These are phyloP conservation scores for Casuarina cunninghamiana DNA, from an alignment of 306 rosid genomes.

Conservation along the genomic window DNA sequence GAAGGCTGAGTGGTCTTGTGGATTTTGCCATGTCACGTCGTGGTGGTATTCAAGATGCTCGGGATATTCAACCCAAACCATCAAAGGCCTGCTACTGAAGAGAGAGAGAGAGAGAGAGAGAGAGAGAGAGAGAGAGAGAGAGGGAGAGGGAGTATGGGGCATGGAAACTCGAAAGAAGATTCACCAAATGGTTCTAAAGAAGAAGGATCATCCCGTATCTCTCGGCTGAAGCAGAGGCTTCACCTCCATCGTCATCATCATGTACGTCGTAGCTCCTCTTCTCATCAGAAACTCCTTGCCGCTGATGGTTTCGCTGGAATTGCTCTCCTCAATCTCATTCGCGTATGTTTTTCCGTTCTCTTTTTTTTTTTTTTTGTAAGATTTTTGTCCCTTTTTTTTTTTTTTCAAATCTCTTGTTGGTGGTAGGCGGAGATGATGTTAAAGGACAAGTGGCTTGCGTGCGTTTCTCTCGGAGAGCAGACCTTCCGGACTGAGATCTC, in stretches of 20 bases:
- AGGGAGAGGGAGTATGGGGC: constrained; percentile 49
- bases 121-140: neutral
- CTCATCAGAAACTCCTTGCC: constrained; percentile 40
- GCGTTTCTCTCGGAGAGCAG: constrained; percentile 88
- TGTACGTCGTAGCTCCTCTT: constrained; percentile 22
- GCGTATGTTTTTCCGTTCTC: constrained; percentile 26
- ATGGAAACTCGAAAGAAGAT: constrained; percentile 45
- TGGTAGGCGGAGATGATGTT: constrained; percentile 88
- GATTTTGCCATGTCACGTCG: no score
- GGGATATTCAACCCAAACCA: no score
- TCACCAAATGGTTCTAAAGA: constrained; percentile 19
- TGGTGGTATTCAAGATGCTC: no score
- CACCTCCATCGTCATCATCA: constrained; percentile 33
- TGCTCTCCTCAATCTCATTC: constrained; percentile 65
- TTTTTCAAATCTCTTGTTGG: neutral
- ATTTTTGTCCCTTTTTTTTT: neutral
- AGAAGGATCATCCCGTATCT: constrained; percentile 36
- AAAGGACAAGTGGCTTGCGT: constrained; percentile 94
- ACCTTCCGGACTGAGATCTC: constrained; percentile 79
- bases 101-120: no score
- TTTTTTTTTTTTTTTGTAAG: neutral
- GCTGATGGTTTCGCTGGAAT: constrained; percentile 72
- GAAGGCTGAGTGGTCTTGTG: no score
- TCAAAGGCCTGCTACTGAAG: no score
- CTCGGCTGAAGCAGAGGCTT: constrained; percentile 57